phyloP scores from a whole-genome alignment of 192 early-diverging fungal genomes.

The Umbelopsis sp. region DNA sequence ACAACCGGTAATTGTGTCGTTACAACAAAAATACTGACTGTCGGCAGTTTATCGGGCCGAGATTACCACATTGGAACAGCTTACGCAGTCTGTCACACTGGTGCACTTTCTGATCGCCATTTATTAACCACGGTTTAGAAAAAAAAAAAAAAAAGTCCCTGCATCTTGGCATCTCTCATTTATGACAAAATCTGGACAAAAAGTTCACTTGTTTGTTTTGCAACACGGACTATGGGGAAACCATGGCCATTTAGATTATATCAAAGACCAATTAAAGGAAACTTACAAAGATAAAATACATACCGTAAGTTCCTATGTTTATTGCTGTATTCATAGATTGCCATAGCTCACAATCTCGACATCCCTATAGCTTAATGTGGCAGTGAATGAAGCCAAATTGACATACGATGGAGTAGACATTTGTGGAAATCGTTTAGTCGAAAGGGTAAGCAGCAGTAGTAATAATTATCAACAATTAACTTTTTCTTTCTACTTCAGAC shows the following conservation, averaged over 20 bases:
- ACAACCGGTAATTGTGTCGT: too few relatives aligned
- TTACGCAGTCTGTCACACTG: not conserved
- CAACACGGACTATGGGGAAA: slow-evolving; percentile 72
- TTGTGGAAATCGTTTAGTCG: slow-evolving; percentile 49
- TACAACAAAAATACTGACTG: not conserved
- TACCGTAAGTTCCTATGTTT: not conserved
- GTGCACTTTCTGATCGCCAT: not conserved
- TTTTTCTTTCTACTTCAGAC: too few relatives aligned
- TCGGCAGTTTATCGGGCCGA: not conserved
- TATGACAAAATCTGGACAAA: not conserved
- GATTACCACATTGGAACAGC: not conserved
- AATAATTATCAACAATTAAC: not conserved
- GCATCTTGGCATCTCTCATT: not conserved
- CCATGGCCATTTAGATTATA: slow-evolving; percentile 48
- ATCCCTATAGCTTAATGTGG: slow-evolving; percentile 42
- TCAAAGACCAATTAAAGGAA: slow-evolving; percentile 44
- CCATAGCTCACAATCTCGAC: not conserved
- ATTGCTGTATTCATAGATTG: not conserved
- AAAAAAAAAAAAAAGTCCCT: too few relatives aligned
- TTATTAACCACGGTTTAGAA: not conserved
- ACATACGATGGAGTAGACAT: slow-evolving; percentile 62
- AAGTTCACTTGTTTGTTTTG: slow-evolving; percentile 58
- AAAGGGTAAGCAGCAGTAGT: slow-evolving; percentile 35
- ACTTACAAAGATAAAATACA: slow-evolving; percentile 20
- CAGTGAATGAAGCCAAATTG: slow-evolving; percentile 45